Percentiles rank a stretch among this genome's conserved stretches.
These are phyloP conservation scores for Coemansia sp. DNA, from an alignment of 192 early-diverging fungal species.

Conservation along the genomic window DNA sequence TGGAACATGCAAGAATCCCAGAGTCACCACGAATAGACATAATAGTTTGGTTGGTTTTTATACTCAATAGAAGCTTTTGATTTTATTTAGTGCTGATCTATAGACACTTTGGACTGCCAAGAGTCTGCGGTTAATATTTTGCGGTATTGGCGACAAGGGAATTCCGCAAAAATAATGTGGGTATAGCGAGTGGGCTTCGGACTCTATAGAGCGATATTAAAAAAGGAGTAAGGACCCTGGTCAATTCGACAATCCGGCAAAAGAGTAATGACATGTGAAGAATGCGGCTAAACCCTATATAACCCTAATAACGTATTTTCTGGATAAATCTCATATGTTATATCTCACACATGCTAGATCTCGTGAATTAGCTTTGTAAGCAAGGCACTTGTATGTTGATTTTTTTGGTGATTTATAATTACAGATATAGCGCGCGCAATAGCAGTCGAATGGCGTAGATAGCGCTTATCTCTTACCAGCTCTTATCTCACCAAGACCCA, in stretches of 20 bases:
- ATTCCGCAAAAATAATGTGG: neutral
- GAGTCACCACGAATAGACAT: constrained; percentile 7
- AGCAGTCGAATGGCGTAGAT: neutral
- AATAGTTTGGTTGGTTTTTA: neutral
- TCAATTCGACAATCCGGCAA: neutral
- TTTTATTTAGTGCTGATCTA: neutral
- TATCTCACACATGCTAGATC: neutral
- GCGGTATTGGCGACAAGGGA: constrained; percentile 1
- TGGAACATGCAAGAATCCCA: constrained; percentile 67
- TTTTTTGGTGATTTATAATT: neutral
- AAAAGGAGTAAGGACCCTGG: constrained; percentile 3
- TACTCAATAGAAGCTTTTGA: neutral
- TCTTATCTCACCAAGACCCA: neutral
- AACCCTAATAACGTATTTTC: neutral
- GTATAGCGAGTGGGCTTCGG: neutral
- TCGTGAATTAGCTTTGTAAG: too few relatives aligned
- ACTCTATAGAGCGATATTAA: neutral
- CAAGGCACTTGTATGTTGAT: neutral
- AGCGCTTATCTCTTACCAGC: constrained; percentile 1
- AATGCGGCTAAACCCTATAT: neutral
- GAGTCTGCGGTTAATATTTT: neutral
- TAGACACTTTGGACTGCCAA: neutral
- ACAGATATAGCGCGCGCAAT: neutral
- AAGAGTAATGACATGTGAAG: neutral
- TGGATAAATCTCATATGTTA: neutral